Evolutionary conservation across 2,329 filamentous ascomycete species (phyloP).

Genomic region (Elsinoe fawcettii): DNA sequence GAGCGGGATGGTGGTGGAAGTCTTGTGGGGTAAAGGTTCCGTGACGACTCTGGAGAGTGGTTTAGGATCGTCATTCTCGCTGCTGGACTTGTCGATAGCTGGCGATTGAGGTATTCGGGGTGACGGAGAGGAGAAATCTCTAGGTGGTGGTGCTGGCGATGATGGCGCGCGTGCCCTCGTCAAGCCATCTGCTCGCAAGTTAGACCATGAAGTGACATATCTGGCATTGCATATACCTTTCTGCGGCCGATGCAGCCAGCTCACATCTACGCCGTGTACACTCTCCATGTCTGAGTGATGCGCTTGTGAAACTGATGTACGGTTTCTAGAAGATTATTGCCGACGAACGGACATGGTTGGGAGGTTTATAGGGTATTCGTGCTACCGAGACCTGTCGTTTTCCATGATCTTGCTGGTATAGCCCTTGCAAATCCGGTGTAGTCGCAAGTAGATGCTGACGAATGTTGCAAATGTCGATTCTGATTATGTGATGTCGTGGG

Average conservation of each 20-base stretch:
- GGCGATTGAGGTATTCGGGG: constrained; percentile 13
- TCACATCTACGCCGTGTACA: constrained; percentile 75
- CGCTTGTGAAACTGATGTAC: neutral
- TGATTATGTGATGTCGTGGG: neutral
- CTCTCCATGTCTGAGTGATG: constrained; percentile 56
- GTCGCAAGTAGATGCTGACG: neutral
- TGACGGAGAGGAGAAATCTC: constrained; percentile 19
- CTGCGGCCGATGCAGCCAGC: constrained; percentile 76
- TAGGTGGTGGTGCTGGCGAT: constrained; percentile 13
- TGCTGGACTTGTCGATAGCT: constrained; percentile 19
- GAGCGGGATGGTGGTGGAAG: constrained; percentile 21
- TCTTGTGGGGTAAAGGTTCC: constrained; percentile 31
- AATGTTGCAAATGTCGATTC: neutral
- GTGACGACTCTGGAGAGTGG: constrained; percentile 28
- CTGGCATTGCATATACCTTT: constrained; percentile 55
- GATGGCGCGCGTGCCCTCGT: constrained; percentile 29
- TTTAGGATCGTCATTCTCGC: constrained; percentile 21
- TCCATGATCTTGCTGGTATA: neutral
- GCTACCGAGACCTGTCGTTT: constrained; percentile 1
- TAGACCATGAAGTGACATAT: neutral
- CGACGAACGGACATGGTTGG: neutral
- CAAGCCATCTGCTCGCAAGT: neutral
- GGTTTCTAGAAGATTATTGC: neutral
- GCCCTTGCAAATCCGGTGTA: neutral
- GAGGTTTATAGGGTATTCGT: neutral